Conservation (phyloP, 257 asterid genomes). For the Buddleja alternifolia region DNA sequence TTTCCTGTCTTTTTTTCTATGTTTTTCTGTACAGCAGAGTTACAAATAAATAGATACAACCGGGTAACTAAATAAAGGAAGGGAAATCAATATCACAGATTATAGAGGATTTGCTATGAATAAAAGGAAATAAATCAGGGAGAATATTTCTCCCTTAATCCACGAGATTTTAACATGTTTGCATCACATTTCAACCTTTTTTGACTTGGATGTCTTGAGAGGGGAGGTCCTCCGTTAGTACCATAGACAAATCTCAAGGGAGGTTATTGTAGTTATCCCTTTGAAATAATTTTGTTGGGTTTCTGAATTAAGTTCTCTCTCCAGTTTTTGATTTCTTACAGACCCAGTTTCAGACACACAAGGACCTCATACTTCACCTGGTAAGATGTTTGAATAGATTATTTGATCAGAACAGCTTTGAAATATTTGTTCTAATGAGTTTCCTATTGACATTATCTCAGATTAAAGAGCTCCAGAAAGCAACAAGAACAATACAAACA, state of each 20-base stretch:
- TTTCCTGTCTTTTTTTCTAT: no score
- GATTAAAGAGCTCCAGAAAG: conserved; percentile 89
- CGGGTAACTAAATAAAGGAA: no score
- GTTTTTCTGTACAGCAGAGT: no score
- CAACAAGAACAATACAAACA: conserved; percentile 82
- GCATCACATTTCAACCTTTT: neutral
- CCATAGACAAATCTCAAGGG: conserved; percentile 5
- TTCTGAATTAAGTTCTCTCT: conserved; percentile 29
- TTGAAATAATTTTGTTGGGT: conserved; percentile 13
- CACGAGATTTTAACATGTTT: neutral
- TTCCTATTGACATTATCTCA: conserved; percentile 35
- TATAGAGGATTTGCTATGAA: no score
- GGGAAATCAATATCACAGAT: no score
- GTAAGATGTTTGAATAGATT: conserved; percentile 47
- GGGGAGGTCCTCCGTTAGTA: neutral
- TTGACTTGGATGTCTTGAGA: neutral
- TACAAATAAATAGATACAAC: no score
- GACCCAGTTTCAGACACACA: conserved; percentile 66
- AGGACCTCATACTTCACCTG: conserved; percentile 65
- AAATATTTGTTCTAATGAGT: conserved; percentile 21
- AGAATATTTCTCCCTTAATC: no score
- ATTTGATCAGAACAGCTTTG: conserved; percentile 7
- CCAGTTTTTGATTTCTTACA: conserved; percentile 78
- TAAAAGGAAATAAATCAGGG: no score
- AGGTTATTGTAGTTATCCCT: neutral